Evolutionary conservation across 2,329 filamentous ascomycete genomes (phyloP).

Genomic region (Ilyonectria mors-panacis): DNA sequence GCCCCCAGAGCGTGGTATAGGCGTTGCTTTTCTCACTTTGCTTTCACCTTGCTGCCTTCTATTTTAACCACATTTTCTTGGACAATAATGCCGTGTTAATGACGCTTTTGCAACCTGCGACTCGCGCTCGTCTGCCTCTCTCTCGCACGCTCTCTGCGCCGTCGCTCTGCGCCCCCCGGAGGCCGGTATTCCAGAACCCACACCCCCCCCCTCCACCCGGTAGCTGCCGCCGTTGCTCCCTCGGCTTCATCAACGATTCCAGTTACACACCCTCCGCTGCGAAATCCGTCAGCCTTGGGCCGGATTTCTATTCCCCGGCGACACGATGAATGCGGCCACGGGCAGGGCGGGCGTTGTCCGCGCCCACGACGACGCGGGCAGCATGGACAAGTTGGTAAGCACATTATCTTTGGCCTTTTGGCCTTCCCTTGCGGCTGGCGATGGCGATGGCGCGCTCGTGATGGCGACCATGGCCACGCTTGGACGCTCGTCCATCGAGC

Average conservation of each 20-base stretch:
- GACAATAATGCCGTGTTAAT: conserved; percentile 10
- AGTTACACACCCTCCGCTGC: conserved; percentile 52
- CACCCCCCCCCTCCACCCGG: conserved; percentile 47
- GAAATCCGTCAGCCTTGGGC: conserved; percentile 46
- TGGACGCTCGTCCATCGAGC: conserved; percentile 2
- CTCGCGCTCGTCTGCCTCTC: conserved; percentile 7
- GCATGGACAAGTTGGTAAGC: conserved; percentile 74
- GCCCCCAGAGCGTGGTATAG: conserved; percentile 10
- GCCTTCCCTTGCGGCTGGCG: conserved; percentile 30
- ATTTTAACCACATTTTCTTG: conserved; percentile 9
- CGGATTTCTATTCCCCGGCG: conserved; percentile 42
- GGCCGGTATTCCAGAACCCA: conserved; percentile 43
- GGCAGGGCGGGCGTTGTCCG: conserved; percentile 72
- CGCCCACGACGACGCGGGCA: conserved; percentile 65
- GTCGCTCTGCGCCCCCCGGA: conserved; percentile 24
- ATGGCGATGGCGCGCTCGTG: conserved; percentile 11
- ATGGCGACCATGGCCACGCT: conserved; percentile 12
- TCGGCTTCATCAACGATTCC: conserved; percentile 53
- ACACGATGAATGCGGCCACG: conserved; percentile 60
- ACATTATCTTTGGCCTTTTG: conserved; percentile 34
- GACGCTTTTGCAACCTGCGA: conserved; percentile 11
- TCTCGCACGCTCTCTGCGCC: conserved; percentile 16
- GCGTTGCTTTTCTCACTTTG: conserved; percentile 17
- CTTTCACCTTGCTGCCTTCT: conserved; percentile 11
- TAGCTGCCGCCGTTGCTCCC: conserved; percentile 47